Evolutionary conservation across 768 basidiomycete genomes (phyloP).

Genomic region (Sutorius australiensis): DNA sequence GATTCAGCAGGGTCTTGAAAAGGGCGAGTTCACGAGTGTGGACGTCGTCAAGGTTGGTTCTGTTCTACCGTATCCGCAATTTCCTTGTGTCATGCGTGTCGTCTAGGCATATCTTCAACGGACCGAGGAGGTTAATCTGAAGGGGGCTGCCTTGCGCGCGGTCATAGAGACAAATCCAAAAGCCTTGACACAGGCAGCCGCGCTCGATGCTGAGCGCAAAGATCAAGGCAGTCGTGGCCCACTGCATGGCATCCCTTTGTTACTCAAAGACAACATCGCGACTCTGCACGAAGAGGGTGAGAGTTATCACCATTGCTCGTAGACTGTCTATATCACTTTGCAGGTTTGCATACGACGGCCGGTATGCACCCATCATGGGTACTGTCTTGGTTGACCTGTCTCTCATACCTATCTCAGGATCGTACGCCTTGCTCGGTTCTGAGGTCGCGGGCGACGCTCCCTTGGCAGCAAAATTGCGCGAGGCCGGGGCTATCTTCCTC

Average conservation of each 20-base stretch:
- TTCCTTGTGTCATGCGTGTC: not conserved
- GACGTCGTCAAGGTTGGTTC: slow-evolving; percentile 54
- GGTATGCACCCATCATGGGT: slow-evolving; percentile 14
- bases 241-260: slow-evolving; percentile 57
- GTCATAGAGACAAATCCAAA: slow-evolving; percentile 59
- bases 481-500: slow-evolving; percentile 36
- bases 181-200: slow-evolving; percentile 50
- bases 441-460: slow-evolving; percentile 34
- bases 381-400: not conserved
- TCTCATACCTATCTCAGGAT: slow-evolving; percentile 22
- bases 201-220: slow-evolving; percentile 47
- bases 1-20: slow-evolving; percentile 50
- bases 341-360: slow-evolving; percentile 40
- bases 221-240: slow-evolving; percentile 40
- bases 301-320: not conserved
- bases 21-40: slow-evolving; percentile 53
- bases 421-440: slow-evolving; percentile 34
- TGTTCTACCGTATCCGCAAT: not conserved
- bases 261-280: slow-evolving; percentile 48
- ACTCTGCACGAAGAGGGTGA: slow-evolving; percentile 31
- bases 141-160: slow-evolving; percentile 55
- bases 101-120: slow-evolving; percentile 59
- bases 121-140: slow-evolving; percentile 62
- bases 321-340: no score
- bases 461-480: slow-evolving; percentile 27